Evolutionary conservation across 2,329 filamentous ascomycete species (phyloP).

Genomic region (Colletotrichum truncatum): DNA sequence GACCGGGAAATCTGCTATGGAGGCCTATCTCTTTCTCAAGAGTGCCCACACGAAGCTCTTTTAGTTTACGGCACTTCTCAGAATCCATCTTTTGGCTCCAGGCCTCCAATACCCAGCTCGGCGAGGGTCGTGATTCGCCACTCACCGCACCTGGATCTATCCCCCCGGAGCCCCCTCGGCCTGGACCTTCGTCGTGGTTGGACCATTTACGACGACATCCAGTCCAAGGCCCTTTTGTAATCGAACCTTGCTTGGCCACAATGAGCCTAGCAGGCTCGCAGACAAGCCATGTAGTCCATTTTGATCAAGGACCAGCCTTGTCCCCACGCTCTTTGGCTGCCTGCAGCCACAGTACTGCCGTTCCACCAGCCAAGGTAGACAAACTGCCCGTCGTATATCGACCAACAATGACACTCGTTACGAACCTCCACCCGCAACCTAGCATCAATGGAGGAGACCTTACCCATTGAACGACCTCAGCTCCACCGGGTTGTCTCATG

Average conservation of each 20-base stretch:
- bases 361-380: conserved; percentile 34
- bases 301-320: conserved; percentile 14
- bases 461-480: background rate
- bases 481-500: conserved; percentile 14
- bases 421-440: background rate
- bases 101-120: background rate
- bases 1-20: background rate
- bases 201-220: conserved; percentile 47
- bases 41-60: background rate
- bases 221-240: background rate
- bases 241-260: conserved; percentile 16
- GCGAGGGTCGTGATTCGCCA: conserved; percentile 34
- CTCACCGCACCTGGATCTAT: conserved; percentile 26
- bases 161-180: background rate
- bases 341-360: conserved; percentile 23
- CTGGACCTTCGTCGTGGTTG: conserved; percentile 44
- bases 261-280: conserved; percentile 11
- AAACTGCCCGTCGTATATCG: conserved; percentile 21
- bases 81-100: conserved; percentile 9
- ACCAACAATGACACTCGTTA: conserved; percentile 26
- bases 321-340: conserved; percentile 16
- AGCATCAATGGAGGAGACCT: background rate
- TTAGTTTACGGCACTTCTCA: conserved; percentile 4
- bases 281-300: conserved; percentile 8
- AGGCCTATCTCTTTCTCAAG: background rate